Base-by-base conservation (phyloP, 495 filamentous ascomycete species). In the Penicillium flavigenum region DNA sequence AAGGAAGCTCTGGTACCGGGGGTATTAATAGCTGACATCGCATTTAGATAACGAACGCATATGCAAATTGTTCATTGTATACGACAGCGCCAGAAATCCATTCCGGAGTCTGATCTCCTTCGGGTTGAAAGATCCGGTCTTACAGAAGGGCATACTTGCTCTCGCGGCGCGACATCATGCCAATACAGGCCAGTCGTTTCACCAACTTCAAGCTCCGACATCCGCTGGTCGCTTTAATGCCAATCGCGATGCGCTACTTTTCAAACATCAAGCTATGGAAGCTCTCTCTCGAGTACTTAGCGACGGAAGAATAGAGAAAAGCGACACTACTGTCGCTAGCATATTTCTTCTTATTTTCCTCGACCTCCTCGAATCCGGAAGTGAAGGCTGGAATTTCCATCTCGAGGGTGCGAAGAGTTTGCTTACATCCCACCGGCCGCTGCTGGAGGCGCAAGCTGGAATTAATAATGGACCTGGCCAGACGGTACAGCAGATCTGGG, bases 81-180 rank as follows among this genome's bases (percentile, higher is more conserved):
- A 81, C 49, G 83, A 86, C 54, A 76, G 72, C 20, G 58, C 72
- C 48, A 74, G 66, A 29, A 86, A 86, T 56, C 83, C 83, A 4
- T 82, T 85, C 55, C 72, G 83, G 31, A 72, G 69, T 36, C 62
- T 85, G 24, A 70, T 84, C 17, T 70, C 81, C 0, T 68, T 81
- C n/a, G 73, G 78, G 6, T 59, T 74, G 31, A 57, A 71, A 6
- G 76, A 80, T 42, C 69, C 74, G n/a, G 76, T 77, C 47, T 69
- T 86, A 19, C 64, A 77, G 20, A 75, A 79, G 51, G 73, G 81
- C 22, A 67, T 86, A 45, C 59, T 83, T 29, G 81, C 82, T 17
- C 78, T 80, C 22, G 78, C 81, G 0, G 82, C 83, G 11, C 75
- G 83, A 34, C 83, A 86, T 45, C 72, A 76, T 36, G 77, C 73